These are phyloP conservation scores for Huntiella moniliformis DNA, from an alignment of 2,329 filamentous ascomycete species.

Conservation along the genomic window DNA sequence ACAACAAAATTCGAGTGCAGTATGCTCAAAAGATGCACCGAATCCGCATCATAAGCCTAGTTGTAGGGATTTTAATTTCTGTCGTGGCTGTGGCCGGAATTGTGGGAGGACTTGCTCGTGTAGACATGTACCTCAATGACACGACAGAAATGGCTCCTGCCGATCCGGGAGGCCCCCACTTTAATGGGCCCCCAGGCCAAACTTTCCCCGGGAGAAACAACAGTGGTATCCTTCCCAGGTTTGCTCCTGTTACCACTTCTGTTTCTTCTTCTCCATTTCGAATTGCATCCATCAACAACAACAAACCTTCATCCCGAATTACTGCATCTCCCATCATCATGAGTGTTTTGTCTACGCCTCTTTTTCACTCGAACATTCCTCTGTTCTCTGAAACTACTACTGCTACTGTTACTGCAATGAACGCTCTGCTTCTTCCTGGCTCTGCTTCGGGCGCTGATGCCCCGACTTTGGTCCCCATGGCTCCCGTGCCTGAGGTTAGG, in stretches of 20 bases:
- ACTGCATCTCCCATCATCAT: background rate
- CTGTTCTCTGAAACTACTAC: conserved; percentile 2
- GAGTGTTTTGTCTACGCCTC: background rate
- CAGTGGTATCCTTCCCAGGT: background rate
- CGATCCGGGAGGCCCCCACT: conserved; percentile 4
- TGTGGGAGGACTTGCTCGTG: conserved; percentile 3
- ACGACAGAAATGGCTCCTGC: background rate
- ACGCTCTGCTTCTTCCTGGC: conserved; percentile 6
- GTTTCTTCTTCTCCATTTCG: conserved; percentile 5
- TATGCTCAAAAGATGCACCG: conserved; percentile 6
- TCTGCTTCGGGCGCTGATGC: conserved; percentile 4
- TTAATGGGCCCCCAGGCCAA: background rate
- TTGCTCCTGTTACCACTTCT: background rate
- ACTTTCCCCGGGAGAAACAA: background rate
- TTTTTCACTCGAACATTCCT: background rate
- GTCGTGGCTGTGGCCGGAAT: conserved; percentile 4
- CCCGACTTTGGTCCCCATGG: background rate
- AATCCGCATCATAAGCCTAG: conserved; percentile 4
- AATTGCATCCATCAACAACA: background rate
- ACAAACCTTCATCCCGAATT: background rate
- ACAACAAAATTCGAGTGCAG: background rate
- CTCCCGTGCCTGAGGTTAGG: conserved; percentile 1
- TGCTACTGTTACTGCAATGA: conserved; percentile 6
- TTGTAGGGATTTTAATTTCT: conserved; percentile 5
- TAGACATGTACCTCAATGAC: conserved; percentile 4